These are phyloP conservation scores for Liriodendron chinense DNA, from an alignment of 164 flowering plant genomes.

Conservation along the genomic window DNA sequence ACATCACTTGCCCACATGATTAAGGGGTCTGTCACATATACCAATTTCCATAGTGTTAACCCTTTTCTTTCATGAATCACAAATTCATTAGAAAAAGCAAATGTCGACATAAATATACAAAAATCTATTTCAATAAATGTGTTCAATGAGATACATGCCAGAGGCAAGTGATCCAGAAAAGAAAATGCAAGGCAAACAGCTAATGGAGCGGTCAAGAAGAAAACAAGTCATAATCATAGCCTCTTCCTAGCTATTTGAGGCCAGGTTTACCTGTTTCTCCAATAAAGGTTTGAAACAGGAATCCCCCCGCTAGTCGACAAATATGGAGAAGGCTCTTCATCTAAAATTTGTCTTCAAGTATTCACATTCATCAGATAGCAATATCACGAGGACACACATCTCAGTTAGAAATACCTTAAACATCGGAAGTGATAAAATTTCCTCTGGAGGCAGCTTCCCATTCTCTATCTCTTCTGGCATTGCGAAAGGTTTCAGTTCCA, in stretches of 20 bases:
- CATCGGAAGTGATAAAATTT: slow-evolving; percentile 90
- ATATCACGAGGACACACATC: background rate
- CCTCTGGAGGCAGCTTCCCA: slow-evolving; percentile 90
- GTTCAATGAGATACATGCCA: background rate
- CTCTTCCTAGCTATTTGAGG: background rate
- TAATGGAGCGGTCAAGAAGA: too few relatives aligned
- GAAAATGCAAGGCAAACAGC: background rate
- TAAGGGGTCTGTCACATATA: too few relatives aligned
- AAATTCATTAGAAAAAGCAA: background rate
- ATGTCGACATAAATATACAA: too few relatives aligned
- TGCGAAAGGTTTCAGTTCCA: slow-evolving; percentile 41
- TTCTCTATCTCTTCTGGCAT: slow-evolving; percentile 65
- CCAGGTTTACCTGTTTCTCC: background rate
- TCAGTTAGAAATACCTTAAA: slow-evolving; percentile 61
- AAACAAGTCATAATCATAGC: background rate
- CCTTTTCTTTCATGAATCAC: background rate
- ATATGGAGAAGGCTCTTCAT: background rate
- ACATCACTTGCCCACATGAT: too few relatives aligned
- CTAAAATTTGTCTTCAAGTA: background rate
- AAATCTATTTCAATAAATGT: background rate
- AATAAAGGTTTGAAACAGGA: background rate
- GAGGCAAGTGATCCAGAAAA: background rate
- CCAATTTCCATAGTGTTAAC: background rate
- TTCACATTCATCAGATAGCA: background rate
- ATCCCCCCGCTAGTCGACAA: background rate